Evolutionary conservation across 1,139 yeast genomes (phyloP).

Genomic region (Pichia sp.): DNA sequence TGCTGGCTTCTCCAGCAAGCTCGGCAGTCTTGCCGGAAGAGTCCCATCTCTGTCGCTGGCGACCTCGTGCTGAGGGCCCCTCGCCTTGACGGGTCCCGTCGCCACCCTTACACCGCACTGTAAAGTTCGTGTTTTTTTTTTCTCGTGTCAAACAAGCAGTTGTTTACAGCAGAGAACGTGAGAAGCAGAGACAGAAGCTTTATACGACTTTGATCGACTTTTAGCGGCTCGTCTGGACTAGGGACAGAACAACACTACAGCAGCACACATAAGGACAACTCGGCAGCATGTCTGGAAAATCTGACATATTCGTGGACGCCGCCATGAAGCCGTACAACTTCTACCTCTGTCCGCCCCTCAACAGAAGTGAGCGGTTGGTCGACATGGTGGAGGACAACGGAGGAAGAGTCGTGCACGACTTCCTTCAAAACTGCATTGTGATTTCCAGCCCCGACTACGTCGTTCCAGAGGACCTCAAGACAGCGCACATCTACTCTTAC

Average conservation of each 20-base stretch:
- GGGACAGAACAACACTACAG: too few species aligned
- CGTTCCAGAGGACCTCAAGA: constrained; percentile 23
- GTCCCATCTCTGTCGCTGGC: background rate
- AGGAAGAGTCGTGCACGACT: constrained; percentile 25
- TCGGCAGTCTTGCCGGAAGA: too few species aligned
- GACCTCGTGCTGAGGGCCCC: background rate
- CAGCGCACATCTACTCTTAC: constrained; percentile 26
- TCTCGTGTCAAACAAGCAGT: background rate
- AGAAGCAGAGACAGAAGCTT: too few species aligned
- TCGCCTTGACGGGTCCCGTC: background rate
- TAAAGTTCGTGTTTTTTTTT: background rate
- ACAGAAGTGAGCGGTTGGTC: constrained; percentile 21
- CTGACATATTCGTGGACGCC: constrained; percentile 17
- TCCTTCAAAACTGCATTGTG: constrained; percentile 22
- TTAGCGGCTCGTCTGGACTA: too few species aligned
- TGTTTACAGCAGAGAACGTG: background rate
- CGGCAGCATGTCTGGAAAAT: background rate
- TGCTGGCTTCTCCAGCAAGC: too few species aligned
- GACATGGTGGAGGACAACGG: constrained; percentile 25
- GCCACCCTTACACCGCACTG: constrained; percentile 16
- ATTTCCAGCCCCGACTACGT: constrained; percentile 22
- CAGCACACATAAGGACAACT: too few species aligned
- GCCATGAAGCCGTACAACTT: constrained; percentile 24
- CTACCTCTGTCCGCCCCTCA: constrained; percentile 27
- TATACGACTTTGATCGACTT: too few species aligned